Evolutionary conservation across 148 eudicot species (phyloP), one percentile per base, ranked within the genome.

Genomic region (Rhododendron simsii): DNA sequence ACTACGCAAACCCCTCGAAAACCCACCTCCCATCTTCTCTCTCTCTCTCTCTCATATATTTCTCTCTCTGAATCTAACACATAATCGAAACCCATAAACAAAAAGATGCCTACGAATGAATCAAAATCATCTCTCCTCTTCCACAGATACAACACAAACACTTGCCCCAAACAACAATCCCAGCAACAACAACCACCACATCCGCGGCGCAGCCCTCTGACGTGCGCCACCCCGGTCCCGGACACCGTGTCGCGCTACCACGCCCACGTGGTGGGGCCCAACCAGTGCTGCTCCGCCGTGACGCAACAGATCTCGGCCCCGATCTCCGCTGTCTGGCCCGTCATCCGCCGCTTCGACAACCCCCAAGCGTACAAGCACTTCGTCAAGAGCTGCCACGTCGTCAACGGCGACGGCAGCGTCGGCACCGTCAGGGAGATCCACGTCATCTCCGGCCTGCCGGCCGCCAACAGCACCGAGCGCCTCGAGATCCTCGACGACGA

Each of bases 361-460:
- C 98, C 98, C 0, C 95, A 94, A 35, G 87, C 90, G 7, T 95
- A 95, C 93, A 95, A 95, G 74, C 95, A 92, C 90, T 95, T 95
- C 84, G 89, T 95, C 65, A 92, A 93, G 37, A 91, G 92, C 91
- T 94, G 98, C 87, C 90, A 89, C 23, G 85, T 95, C 81, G 88
- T 93, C 78, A 77, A 81, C 2, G 98, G 98, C 0, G 93, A 91
- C 81, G 94, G 95, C 10, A 83, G 86, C 26, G 93, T 95, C 23
- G 98, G 98, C 11, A 90, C 92, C 4, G 85, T 95, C 13, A 73
- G 98, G 15, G 93, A 94, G 84, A 98, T 96, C 78, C 93, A 77
- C 78, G 96, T 95, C 23, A 84, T 95, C 15, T 96, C 99, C 0
- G 99, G 99, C 1, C 83, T 96, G 2, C 99, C 99, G 2, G 99